Conservation (phyloP, 2,329 filamentous ascomycete species). For the Epichloe coenophiala region DNA sequence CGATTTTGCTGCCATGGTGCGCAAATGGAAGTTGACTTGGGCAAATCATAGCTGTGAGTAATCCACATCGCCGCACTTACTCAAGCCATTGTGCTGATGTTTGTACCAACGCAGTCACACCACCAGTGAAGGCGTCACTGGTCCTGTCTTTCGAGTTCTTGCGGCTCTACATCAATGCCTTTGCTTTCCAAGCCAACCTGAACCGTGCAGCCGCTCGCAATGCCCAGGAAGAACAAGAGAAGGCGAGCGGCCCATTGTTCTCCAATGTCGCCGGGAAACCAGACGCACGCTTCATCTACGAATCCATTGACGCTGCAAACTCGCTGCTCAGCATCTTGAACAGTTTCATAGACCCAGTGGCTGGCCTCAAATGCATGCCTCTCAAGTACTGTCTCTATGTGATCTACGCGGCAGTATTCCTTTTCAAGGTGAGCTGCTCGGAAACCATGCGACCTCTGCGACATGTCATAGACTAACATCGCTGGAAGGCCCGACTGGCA, state of each 20-base stretch:
- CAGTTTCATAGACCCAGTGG: slow-evolving; percentile 43
- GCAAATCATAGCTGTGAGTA: slow-evolving; percentile 47
- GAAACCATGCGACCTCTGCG: too few species aligned
- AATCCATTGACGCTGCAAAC: slow-evolving; percentile 51
- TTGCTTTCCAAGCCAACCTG: slow-evolving; percentile 61
- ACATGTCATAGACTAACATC: not conserved
- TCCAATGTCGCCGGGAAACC: slow-evolving; percentile 44
- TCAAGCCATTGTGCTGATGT: not conserved
- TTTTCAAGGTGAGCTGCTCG: slow-evolving; percentile 42
- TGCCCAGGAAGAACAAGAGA: slow-evolving; percentile 22
- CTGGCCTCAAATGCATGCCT: slow-evolving; percentile 49
- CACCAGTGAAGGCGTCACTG: slow-evolving; percentile 52
- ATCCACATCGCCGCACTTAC: not conserved
- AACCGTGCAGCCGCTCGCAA: slow-evolving; percentile 26
- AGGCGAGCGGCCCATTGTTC: slow-evolving; percentile 27
- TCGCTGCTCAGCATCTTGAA: slow-evolving; percentile 46
- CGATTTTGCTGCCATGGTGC: slow-evolving; percentile 55
- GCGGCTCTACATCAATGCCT: slow-evolving; percentile 60
- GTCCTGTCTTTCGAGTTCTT: slow-evolving; percentile 61
- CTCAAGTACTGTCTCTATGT: slow-evolving; percentile 48
- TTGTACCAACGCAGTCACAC: slow-evolving; percentile 31
- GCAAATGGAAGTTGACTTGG: slow-evolving; percentile 60
- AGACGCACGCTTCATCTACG: slow-evolving; percentile 53
- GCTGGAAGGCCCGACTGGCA: slow-evolving; percentile 38
- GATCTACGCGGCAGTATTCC: slow-evolving; percentile 51